Percentiles rank a stretch among this genome's conserved stretches.
These are phyloP conservation scores for Euphorbia lathyris DNA, from an alignment of 345 rosid genomes.

Conservation along the genomic window DNA sequence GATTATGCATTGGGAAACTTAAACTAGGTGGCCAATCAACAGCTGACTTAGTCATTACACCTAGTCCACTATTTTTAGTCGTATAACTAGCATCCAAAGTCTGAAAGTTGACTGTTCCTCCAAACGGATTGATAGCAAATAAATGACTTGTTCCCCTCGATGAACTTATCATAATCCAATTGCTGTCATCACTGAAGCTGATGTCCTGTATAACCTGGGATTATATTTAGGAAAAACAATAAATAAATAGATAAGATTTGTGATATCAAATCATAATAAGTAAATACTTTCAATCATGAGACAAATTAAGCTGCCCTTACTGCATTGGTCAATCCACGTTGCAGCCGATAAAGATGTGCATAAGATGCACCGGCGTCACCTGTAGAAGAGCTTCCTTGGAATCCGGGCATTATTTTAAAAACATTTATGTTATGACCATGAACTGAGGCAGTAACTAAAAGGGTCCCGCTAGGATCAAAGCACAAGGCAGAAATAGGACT, in stretches of 20 bases:
- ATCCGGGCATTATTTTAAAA: conserved; percentile 69
- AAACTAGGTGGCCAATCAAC: conserved; percentile 38
- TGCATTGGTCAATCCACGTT: conserved; percentile 94
- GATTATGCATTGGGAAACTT: conserved; percentile 31
- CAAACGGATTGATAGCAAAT: conserved; percentile 68
- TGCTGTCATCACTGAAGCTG: conserved; percentile 82
- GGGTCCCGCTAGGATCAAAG: conserved; percentile 90
- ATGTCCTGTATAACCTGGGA: conserved; percentile 90
- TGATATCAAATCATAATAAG: not conserved
- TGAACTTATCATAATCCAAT: conserved; percentile 87
- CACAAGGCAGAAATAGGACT: conserved; percentile 86
- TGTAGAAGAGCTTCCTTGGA: conserved; percentile 36
- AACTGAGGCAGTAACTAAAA: conserved; percentile 89
- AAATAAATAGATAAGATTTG: not conserved
- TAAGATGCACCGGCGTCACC: conserved; percentile 43
- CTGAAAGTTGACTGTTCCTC: conserved; percentile 46
- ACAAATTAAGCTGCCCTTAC: conserved; percentile 41
- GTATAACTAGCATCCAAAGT: conserved; percentile 29
- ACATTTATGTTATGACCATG: conserved; percentile 91
- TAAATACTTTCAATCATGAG: not conserved
- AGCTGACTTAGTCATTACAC: conserved; percentile 32
- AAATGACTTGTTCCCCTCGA: conserved; percentile 93
- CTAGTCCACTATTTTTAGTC: conserved; percentile 29
- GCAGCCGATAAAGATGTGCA: conserved; percentile 79
- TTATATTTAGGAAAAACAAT: conserved; percentile 13